phyloP scores from a whole-genome alignment of 2,329 filamentous ascomycete species.

The Pseudovirgaria hyperparasitica region DNA sequence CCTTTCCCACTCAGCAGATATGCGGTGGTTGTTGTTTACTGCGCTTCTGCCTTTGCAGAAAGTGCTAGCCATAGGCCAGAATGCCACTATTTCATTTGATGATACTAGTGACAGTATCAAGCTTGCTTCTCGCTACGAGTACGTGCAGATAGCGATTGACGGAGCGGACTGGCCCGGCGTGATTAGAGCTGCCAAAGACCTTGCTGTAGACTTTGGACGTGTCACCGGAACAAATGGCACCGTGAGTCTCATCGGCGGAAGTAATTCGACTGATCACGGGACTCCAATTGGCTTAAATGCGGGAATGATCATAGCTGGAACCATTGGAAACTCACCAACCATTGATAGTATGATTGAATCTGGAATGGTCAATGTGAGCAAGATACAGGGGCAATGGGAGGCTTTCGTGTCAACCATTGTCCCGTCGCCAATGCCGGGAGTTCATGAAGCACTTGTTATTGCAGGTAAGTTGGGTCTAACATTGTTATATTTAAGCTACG shows the following conservation, averaged over 20 bases:
- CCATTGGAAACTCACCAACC: constrained; percentile 49
- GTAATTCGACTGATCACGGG: constrained; percentile 21
- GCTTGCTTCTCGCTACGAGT: constrained; percentile 17
- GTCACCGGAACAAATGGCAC: constrained; percentile 55
- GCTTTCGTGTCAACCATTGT: constrained; percentile 50
- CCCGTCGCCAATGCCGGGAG: constrained; percentile 42
- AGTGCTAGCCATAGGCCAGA: constrained; percentile 33
- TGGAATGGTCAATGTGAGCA: constrained; percentile 44
- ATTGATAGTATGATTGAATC: constrained; percentile 45
- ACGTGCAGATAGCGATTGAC: constrained; percentile 20
- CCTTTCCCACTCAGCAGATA: too few relatives aligned
- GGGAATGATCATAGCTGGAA: constrained; percentile 50
- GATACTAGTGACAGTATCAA: constrained; percentile 23
- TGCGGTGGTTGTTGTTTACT: too few relatives aligned
- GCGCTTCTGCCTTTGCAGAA: too few relatives aligned
- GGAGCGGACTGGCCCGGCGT: constrained; percentile 52
- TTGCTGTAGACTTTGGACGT: constrained; percentile 57
- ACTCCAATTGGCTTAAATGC: too few relatives aligned
- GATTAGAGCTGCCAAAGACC: constrained; percentile 52
- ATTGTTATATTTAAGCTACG: not conserved
- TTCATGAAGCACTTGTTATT: constrained; percentile 49
- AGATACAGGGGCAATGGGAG: constrained; percentile 55
- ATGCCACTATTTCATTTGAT: constrained; percentile 35
- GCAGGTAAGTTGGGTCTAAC: constrained; percentile 30
- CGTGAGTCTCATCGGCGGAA: constrained; percentile 36